These are phyloP conservation scores for Pleurotus citrinopileatus DNA, from an alignment of 768 basidiomycete species.

Conservation along the genomic window DNA sequence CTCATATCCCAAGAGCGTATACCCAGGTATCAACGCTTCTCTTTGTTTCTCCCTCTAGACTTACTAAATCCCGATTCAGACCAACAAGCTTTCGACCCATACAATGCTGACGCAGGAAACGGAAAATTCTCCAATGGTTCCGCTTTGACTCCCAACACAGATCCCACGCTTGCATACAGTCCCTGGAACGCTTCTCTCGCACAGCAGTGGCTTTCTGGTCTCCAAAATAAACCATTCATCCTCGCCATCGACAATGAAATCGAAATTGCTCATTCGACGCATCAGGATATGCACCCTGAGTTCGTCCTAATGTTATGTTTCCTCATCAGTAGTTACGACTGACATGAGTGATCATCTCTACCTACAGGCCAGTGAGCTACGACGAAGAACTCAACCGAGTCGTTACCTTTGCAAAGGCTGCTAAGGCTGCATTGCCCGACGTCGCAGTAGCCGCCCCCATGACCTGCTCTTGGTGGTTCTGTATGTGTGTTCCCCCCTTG, in stretches of 20 bases:
- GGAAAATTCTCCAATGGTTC: conserved; percentile 50
- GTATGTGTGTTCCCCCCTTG: neutral
- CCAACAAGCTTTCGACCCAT: conserved; percentile 44
- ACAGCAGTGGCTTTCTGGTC: conserved; percentile 39
- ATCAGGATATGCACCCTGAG: conserved; percentile 56
- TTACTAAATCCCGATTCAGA: conserved; percentile 22
- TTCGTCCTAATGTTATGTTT: conserved; percentile 17
- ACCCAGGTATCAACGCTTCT: conserved; percentile 32
- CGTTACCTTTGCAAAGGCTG: neutral
- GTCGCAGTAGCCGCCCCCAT: conserved; percentile 16
- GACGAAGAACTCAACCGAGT: conserved; percentile 14
- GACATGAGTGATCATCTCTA: neutral
- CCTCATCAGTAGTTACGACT: neutral
- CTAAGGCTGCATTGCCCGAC: conserved; percentile 16
- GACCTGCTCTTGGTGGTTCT: conserved; percentile 19
- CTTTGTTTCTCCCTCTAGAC: neutral
- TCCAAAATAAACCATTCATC: conserved; percentile 45
- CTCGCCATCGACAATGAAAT: conserved; percentile 56
- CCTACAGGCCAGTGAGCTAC: conserved; percentile 38
- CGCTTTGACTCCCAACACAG: conserved; percentile 34
- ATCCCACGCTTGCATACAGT: conserved; percentile 38
- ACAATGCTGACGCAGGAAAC: conserved; percentile 45
- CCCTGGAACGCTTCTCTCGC: conserved; percentile 47
- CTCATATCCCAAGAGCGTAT: conserved; percentile 42
- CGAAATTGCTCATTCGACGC: conserved; percentile 50